Conservation (phyloP, 169 alveolate genomes). For the Pseudocohnilembus persalinus region DNA sequence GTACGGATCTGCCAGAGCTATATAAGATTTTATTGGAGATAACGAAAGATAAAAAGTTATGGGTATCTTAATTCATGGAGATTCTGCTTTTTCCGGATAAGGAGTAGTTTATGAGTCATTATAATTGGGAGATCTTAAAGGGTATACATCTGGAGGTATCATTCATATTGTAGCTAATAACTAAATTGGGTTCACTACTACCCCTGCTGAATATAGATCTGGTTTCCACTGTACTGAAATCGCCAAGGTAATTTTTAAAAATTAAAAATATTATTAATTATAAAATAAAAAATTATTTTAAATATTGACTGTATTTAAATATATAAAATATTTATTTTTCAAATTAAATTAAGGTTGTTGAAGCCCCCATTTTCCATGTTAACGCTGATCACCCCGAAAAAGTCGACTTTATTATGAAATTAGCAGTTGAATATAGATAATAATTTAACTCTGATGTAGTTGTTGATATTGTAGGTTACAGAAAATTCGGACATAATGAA, state of each 20-base stretch:
- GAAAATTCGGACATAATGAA: constrained; percentile 94
- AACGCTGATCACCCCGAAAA: constrained; percentile 94
- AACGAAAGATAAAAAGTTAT: constrained; percentile 58
- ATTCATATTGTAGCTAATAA: constrained; percentile 90
- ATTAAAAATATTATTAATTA: not conserved
- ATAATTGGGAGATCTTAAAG: constrained; percentile 89
- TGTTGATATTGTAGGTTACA: constrained; percentile 92
- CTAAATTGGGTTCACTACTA: constrained; percentile 95
- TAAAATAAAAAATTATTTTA: too few relatives aligned
- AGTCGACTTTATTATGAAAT: constrained; percentile 84
- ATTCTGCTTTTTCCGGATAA: constrained; percentile 95
- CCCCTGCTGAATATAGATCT: constrained; percentile 89
- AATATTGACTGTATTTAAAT: too few relatives aligned
- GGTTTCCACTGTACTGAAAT: constrained; percentile 90
- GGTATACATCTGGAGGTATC: constrained; percentile 90
- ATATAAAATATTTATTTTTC: constrained; percentile 1
- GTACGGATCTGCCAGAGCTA: constrained; percentile 92
- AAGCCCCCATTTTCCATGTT: constrained; percentile 93
- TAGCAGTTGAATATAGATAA: constrained; percentile 91
- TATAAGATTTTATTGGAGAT: constrained; percentile 84
- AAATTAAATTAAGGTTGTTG: constrained; percentile 87
- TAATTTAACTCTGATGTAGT: constrained; percentile 88
- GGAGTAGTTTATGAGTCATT: constrained; percentile 94
- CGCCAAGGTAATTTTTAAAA: constrained; percentile 3
- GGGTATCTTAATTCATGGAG: constrained; percentile 93